Base-by-base conservation (phyloP, 441 rosid species). In the Gossypium gossypioides region DNA sequence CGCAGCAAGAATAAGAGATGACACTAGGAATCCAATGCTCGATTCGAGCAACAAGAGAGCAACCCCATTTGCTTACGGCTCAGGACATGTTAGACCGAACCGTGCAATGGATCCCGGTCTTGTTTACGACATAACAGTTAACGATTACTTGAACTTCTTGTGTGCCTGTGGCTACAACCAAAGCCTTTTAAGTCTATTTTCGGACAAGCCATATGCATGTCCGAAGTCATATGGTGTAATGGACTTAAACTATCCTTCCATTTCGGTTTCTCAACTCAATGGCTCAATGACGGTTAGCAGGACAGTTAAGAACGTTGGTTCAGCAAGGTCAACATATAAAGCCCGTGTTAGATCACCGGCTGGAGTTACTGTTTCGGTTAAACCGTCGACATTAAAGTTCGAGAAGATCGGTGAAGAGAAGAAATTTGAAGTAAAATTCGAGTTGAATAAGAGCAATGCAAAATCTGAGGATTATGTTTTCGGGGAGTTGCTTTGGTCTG, bases 201-300 rank as follows among this genome's bases (percentile, higher is more conserved):
- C 78, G 3, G 19, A 42, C 0, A 40, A 60, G 34, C 40, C 74
- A 0, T 80, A 76, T 59, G 4, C 4, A 7, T 86, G 96, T 25
- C 85, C 86, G 0, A 37, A 77, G 55, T 61, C 75, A n/a, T 83
- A 79, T 65, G 77, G 65, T 7, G 8, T 89, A 2, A 52, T 68
- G 0, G 77, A 86, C 65, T 82, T 93, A 60, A 93, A 91, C 83
- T 86, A 88, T 75, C 96, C 97, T n/a, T 84, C 94, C 9, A 85
- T 89, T 73, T 25, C 86, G n/a, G 78, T 88, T 61, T 78, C 86
- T 0, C 7, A 52, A 7, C 75, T 83, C 6, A 46, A 16, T 0
- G 75, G 68, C 59, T 16, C 80, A 0, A 46, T 71, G 1, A 67
- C 46, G 0, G 46, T 83, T 3, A 76, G 79, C 1, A 81, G 92